Conservation (phyloP, 2,329 filamentous ascomycete species). For the Blastomyces emzantsi region DNA sequence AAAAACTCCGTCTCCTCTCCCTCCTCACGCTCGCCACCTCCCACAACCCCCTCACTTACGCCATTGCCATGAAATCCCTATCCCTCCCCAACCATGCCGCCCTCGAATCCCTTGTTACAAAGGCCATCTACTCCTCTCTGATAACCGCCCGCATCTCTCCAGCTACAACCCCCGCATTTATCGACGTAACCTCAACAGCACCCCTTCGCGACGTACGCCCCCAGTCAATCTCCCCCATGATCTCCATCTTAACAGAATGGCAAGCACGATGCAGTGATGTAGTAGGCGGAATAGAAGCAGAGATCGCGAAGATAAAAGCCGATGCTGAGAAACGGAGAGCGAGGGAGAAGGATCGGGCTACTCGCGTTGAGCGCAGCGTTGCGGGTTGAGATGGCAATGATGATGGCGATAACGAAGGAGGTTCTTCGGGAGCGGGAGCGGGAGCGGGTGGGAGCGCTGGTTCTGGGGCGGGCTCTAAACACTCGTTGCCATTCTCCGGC, state of each 20-base stretch:
- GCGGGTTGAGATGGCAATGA: constrained; percentile 28
- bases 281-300: constrained; percentile 63
- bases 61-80: constrained; percentile 56
- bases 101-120: constrained; percentile 79
- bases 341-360: constrained; percentile 42
- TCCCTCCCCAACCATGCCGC: constrained; percentile 57
- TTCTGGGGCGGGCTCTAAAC: constrained; percentile 16
- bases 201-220: constrained; percentile 80
- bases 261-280: constrained; percentile 65
- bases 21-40: constrained; percentile 71
- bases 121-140: constrained; percentile 77
- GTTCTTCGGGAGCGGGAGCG: constrained; percentile 14
- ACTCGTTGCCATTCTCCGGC: constrained; percentile 11
- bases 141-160: constrained; percentile 79
- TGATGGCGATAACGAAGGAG: constrained; percentile 17
- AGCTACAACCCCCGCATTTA: constrained; percentile 63
- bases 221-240: constrained; percentile 59
- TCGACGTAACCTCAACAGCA: constrained; percentile 70
- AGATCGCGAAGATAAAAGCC: constrained; percentile 58
- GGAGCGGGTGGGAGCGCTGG: constrained; percentile 12
- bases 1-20: constrained; percentile 85
- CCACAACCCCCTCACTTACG: constrained; percentile 61
- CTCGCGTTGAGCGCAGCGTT: constrained; percentile 43
- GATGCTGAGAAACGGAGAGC: constrained; percentile 48
- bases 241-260: constrained; percentile 63